Evolutionary conservation across 805 yeast genomes (phyloP), one percentile per base, ranked within the genome.

Genomic region (Zygosaccharomyces bailii): DNA sequence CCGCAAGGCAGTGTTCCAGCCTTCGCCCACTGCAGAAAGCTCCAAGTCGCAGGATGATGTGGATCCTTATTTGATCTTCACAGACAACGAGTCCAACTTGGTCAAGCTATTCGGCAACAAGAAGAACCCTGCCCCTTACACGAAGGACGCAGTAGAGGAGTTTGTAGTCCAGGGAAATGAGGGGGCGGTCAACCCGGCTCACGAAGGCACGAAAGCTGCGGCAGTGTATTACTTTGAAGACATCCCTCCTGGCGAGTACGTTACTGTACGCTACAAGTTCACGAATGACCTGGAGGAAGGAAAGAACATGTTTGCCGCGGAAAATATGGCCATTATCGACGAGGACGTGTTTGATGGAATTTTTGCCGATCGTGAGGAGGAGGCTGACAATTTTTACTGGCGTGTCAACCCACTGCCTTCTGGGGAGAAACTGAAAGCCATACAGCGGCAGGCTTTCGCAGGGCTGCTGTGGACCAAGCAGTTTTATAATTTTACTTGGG

Each of bases 401-500:
- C 79, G 84, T 61, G 76, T 89, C 31, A 77, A 90, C 9, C 96
- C 96, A 4, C 66, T 87, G 59, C 96, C 96, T 32, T 75, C 87
- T 45, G 76, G 86, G 19, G 89, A 85, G 48, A 85, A 84, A 48
- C 72, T 89, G 55, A 74, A 96, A 59, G 80, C 76, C 59, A 82
- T 89, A 43, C 96, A 89, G 70, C 77, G 96, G 59, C 97, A 89
- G 69, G 95, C 96, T 0, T 87, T 87, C 68, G 90, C 96, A 8
- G 96, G 97, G 1, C 73, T 90, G 64, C 70, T 90, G 59, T 89
- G 97, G 97, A 82, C 93, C 5, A 89, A 89, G 63, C 96, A 89
- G 66, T 89, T 83, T 63, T 89, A 89, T 61, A 84, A 86, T 60
- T 85, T 89, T 56, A 79, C 89, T 46, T 93, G 84, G 65, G 80